Percentiles rank a stretch among this genome's conserved stretches.
Evolutionary conservation across 441 rosid genomes (phyloP).

Genomic region (Populus trichocarpa): DNA sequence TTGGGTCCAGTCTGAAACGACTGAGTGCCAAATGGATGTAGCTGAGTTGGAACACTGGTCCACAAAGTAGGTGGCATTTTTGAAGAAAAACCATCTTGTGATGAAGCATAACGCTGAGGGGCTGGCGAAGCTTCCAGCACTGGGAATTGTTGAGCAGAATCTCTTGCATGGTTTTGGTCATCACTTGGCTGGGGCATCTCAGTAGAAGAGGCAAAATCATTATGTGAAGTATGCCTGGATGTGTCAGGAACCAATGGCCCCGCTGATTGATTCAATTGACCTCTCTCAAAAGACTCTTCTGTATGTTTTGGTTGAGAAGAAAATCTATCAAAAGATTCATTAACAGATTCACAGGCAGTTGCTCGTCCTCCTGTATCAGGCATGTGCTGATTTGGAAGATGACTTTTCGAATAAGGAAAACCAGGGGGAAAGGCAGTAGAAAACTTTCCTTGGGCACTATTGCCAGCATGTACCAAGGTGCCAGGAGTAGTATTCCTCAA

Average conservation of each 20-base stretch:
- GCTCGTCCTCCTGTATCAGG: slow-evolving; percentile 33
- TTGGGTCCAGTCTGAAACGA: slow-evolving; percentile 29
- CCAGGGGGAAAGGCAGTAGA: slow-evolving; percentile 34
- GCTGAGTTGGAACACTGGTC: slow-evolving; percentile 40
- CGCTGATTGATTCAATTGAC: slow-evolving; percentile 33
- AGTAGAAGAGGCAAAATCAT: slow-evolving; percentile 31
- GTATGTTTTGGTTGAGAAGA: slow-evolving; percentile 34
- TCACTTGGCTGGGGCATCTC: slow-evolving; percentile 28
- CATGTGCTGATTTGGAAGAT: slow-evolving; percentile 43
- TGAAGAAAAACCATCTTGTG: slow-evolving; percentile 37
- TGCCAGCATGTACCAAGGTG: slow-evolving; percentile 29
- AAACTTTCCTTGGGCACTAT: slow-evolving; percentile 26
- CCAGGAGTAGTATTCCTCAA: slow-evolving; percentile 24
- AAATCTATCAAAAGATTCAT: slow-evolving; percentile 35
- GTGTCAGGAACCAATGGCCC: slow-evolving; percentile 4
- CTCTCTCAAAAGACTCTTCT: slow-evolving; percentile 38
- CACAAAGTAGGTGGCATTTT: slow-evolving; percentile 35
- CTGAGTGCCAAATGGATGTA: slow-evolving; percentile 37
- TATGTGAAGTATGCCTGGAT: slow-evolving; percentile 21
- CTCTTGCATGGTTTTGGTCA: slow-evolving; percentile 30
- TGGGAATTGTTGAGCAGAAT: slow-evolving; percentile 43
- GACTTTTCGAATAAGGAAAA: slow-evolving; percentile 43
- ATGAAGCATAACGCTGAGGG: slow-evolving; percentile 35
- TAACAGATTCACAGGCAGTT: slow-evolving; percentile 26
- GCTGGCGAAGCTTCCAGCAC: slow-evolving; percentile 43